Evolutionary conservation across 441 rosid species (phyloP).

Genomic region (Bruguiera hainesii): DNA sequence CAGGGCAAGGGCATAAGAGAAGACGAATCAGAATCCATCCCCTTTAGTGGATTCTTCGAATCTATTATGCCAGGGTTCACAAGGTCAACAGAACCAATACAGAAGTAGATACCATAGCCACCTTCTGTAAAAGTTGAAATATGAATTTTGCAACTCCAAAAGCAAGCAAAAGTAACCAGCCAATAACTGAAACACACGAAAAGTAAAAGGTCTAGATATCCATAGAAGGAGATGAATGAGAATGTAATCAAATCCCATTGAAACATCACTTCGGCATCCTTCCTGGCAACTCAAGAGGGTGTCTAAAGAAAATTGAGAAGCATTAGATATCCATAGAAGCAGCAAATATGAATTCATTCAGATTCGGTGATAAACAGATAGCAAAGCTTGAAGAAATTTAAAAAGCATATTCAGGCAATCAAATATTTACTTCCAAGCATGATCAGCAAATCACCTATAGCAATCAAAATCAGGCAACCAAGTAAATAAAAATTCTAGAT

Average conservation of each 20-base stretch:
- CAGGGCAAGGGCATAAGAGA: background rate
- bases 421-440: slow-evolving; percentile 1
- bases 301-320: background rate
- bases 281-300: background rate
- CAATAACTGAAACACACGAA: slow-evolving; percentile 16
- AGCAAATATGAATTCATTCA: slow-evolving; percentile 9
- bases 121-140: slow-evolving; percentile 7
- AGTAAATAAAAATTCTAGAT: slow-evolving; percentile 17
- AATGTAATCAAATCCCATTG: slow-evolving; percentile 10
- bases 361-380: background rate
- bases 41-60: slow-evolving; percentile 4
- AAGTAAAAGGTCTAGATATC: background rate
- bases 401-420: slow-evolving; percentile 15
- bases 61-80: background rate
- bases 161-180: slow-evolving; percentile 14
- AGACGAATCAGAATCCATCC: slow-evolving; percentile 5
- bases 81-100: background rate
- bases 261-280: background rate
- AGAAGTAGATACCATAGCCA: slow-evolving; percentile 11
- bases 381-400: slow-evolving; percentile 6
- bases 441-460: background rate
- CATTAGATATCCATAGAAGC: background rate
- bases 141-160: slow-evolving; percentile 17
- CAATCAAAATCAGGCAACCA: slow-evolving; percentile 21
- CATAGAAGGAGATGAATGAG: slow-evolving; percentile 5